Base-by-base conservation (phyloP, 2,329 filamentous ascomycete genomes). In the Cercospora berteroae region DNA sequence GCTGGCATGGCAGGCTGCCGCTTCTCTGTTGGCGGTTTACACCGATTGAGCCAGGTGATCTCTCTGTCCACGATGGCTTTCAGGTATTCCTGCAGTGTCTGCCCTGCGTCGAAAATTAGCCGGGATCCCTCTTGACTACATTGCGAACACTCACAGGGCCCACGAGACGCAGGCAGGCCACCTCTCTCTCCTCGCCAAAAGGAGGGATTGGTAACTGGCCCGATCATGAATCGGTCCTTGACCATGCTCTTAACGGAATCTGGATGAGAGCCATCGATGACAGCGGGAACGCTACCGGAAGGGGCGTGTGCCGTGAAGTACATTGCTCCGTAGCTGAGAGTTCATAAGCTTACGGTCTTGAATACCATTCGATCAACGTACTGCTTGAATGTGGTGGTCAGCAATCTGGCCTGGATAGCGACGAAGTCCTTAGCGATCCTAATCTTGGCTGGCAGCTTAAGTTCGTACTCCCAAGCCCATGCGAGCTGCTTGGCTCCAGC, bases 261-360 rank as follows among this genome's bases (percentile, higher is more conserved):
- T 55, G 63, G 27, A 16, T 63, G 29, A 31, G 48, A n/a, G 4
- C 63, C 67, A 33, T 72, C 66, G 64, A 76, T 69, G 10, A 48
- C 23, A 10, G 52, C 52, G 3, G 23, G 4, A 12, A 56, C 52
- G 50, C 76, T 78, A 2, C 75, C 76, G 27, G 73, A 63, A 59
- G 79, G 75, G 39, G 72, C 69, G 70, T 80, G 75, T 12, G 59
- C 73, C 31, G 72, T 71, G 64, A 76, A 80, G 68, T 80, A 81
- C 59, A 81, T 70, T 67, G 73, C 80, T 4, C 80, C 79, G 71
- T 79, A 80, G 33, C 79, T 80, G 61, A 18, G 36, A 27, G n/a
- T 5, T 71, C 50, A 71, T 71, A 63, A 64, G 52, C 44, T 23
- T 3, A 5, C 9, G 44, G 3, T 1, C 0, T 23, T 12, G 20